These are phyloP conservation scores for Patellifolia procumbens DNA, from an alignment of 179 eudicot species.

Conservation along the genomic window DNA sequence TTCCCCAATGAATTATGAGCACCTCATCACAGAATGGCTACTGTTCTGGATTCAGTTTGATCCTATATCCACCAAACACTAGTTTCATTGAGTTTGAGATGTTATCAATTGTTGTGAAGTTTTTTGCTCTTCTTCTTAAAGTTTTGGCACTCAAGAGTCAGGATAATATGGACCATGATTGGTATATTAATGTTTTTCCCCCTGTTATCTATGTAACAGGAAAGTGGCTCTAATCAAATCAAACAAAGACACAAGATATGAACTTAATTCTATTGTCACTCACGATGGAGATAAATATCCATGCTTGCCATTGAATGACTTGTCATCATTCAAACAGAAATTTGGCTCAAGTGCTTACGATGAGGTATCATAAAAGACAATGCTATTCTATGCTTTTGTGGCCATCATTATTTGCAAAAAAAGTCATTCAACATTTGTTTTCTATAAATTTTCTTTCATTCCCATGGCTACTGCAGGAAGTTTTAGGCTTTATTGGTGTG, in stretches of 20 bases:
- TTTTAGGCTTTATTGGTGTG: background rate
- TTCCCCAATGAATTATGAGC: background rate
- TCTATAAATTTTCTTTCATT: background rate
- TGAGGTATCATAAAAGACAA: slow-evolving; percentile 42
- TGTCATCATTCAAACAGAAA: slow-evolving; percentile 58
- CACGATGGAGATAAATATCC: slow-evolving; percentile 88
- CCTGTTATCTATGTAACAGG: slow-evolving; percentile 35
- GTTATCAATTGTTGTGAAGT: background rate
- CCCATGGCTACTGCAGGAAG: background rate
- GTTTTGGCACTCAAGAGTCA: slow-evolving; percentile 4
- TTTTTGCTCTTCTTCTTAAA: slow-evolving; percentile 41
- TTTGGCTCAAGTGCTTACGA: slow-evolving; percentile 73
- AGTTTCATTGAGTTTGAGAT: background rate
- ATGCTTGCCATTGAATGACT: slow-evolving; percentile 68
- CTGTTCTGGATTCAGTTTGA: background rate
- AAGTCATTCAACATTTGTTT: background rate
- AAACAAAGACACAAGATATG: slow-evolving; percentile 73
- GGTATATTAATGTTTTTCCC: background rate
- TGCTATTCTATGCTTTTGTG: slow-evolving; percentile 9
- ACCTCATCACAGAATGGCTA: background rate
- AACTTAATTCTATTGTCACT: slow-evolving; percentile 70
- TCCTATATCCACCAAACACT: background rate
- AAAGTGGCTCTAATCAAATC: slow-evolving; percentile 76
- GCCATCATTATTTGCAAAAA: background rate
- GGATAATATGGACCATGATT: slow-evolving; percentile 2